Base-by-base conservation (phyloP, 164 flowering plant species). In the Umbilicus rupestris region DNA sequence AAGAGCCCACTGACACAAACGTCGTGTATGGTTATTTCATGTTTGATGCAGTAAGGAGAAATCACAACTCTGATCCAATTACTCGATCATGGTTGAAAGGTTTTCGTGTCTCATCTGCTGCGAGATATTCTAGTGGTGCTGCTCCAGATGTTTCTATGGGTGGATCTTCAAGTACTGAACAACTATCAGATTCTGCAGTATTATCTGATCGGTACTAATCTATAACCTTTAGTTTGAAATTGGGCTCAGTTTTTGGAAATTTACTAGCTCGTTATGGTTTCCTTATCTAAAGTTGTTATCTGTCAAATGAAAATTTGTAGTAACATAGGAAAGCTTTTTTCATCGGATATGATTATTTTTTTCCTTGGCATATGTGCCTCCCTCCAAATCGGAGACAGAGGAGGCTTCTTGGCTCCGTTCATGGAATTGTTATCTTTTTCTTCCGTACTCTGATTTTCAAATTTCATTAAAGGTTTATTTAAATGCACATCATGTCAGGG, bases 131-230 rank as follows among this genome's bases (percentile, higher is more conserved):
- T 39, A 70, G 79, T 62, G 87, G 89, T 11, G 73, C 88, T 70
- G 85, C 85, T 71, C 80, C 82, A 70, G 86, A 84, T 71, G 74
- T 84, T 62, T 75, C 90, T 1, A 67, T 75, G 66, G 82, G 85
- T 68, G 84, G 85, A 26, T 74, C 75, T 45, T 70, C 79, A 41
- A 72, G 66, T 45, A 84, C 80, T 52, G 92, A 81, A 29, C 84
- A 74, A 70, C 45, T 65, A 62, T 69, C 63, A 5, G 73, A 45
- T 71, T 73, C 84, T 47, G 72, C 75, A 6, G 72, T 65, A 73
- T 65, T 78, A 37, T 69, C 82, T 62, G 83, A 79, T 26, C 73
- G 78, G 98, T 92, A 82, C 66, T 87, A 75, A 35, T 35, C n/a
- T 37, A 44, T 65, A 33, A 33, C 30, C 60, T 39, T 70, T 37